Base-by-base conservation (phyloP, 2,329 filamentous ascomycete species). In the Penicillium sp. region DNA sequence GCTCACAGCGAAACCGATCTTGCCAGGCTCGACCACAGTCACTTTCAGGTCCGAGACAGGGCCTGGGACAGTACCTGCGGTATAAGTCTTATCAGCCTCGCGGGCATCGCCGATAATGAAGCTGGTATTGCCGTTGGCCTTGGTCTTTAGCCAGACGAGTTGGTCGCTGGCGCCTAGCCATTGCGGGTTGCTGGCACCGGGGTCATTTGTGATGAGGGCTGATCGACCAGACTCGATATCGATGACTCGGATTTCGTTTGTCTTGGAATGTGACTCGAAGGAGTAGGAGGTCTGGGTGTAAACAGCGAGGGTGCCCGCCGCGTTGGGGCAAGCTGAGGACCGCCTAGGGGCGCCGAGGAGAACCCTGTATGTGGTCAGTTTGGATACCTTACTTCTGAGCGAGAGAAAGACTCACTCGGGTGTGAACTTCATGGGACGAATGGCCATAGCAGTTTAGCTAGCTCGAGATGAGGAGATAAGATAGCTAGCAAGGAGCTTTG, bases 211-310 rank as follows among this genome's bases (percentile, higher is more conserved):
- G 40, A 76, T 61, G 9, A 73, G 58, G 9, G 62, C 61, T 1
- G 69, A 69, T 22, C 65, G 65, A 16, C 72, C 69, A 14, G 64
- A 67, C 9, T 59, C 57, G 28, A 75, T 64, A 32, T 76, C 69
- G 3, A 76, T 51, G 3, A 74, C 67, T 20, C 69, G 67, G 37
- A 76, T 71, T 50, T 76, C 74, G 38, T 66, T 69, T 26, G 65
- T 73, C 51, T 72, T 72, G 29, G 68, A 66, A 54, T 75, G 73
- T 0, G 70, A 70, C 24, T 75, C 70, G 54, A 76, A 76, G 18
- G 72, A 75, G 51, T 76, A 76, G n/a, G 68, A 65, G 1, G 72
- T 72, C 44, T 75, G 71, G 7, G 70, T 74, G 56, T 74, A 76
- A 9, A 75, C 64, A 5, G 71, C 69, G 23, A 74, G 64, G 11